Conservation (phyloP, 1,284 basidiomycete genomes). For the Ganoderma meredithae region DNA sequence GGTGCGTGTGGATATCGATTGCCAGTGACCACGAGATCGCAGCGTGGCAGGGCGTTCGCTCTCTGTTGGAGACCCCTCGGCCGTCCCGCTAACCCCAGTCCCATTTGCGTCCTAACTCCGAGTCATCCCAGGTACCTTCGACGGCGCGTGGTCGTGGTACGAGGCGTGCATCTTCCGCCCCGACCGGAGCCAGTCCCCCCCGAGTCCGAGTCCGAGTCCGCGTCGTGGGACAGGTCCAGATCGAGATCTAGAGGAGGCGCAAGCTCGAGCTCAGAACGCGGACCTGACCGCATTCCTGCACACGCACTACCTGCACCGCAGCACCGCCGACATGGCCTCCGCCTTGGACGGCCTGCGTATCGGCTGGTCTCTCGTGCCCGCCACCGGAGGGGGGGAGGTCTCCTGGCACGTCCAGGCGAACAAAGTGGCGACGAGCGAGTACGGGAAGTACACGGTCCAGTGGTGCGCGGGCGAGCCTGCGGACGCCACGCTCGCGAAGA, state of each 20-base stretch:
- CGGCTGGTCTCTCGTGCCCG: conserved; percentile 11
- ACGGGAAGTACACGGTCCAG: conserved; percentile 12
- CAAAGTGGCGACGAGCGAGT: conserved; percentile 7
- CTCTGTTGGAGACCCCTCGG: not conserved
- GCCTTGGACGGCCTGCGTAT: not conserved
- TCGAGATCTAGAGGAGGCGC: not conserved
- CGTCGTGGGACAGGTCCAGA: too few relatives aligned
- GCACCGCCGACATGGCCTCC: not conserved
- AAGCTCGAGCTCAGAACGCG: not conserved
- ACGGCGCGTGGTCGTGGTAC: conserved; percentile 18
- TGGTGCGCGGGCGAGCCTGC: conserved; percentile 7
- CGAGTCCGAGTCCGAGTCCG: too few relatives aligned
- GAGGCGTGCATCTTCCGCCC: conserved; percentile 21
- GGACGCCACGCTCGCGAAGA: not conserved
- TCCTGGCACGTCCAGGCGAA: conserved; percentile 24
- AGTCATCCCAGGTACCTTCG: not conserved
- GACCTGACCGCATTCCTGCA: not conserved
- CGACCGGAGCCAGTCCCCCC: not conserved
- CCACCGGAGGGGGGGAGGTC: not conserved
- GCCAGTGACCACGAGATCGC: too few relatives aligned
- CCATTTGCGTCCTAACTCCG: not conserved
- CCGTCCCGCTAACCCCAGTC: too few relatives aligned
- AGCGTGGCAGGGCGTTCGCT: not conserved
- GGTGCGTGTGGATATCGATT: conserved; percentile 6
- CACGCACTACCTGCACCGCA: not conserved